Base-by-base conservation (phyloP, 2,329 filamentous ascomycete species). In the Monosporascus sp. region DNA sequence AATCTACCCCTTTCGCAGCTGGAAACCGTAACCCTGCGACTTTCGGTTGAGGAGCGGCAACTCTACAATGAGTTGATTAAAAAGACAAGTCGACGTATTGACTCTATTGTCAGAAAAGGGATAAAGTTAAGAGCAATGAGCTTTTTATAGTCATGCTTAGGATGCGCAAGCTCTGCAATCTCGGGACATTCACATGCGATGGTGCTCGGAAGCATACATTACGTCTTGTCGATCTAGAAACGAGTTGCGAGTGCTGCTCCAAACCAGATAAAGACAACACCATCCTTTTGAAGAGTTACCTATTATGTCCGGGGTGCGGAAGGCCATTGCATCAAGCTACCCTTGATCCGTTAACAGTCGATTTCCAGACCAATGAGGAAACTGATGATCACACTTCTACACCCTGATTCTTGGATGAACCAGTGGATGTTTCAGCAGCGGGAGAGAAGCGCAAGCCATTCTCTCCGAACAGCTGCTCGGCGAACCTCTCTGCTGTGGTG, bases 81-180 rank as follows among this genome's bases (percentile, higher is more conserved):
- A 6, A 25, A 50, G 5, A 48, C 22, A 34, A 51, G 24, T 11
- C 25, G n/a, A 6, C 17, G 51, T 41, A 36, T 54, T 11, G 46
- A 51, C 27, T 22, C 20, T 39, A 22, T 54, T 15, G 48, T 50
- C 14, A 51, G 48, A 17, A 47, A 36, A 6, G 44, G 49, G 38
- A 48, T 34, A 38, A 18, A 6, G 25, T 42, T 6, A 54, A 51
- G 17, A 48, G 45, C 34, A 51, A 22, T 17, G 34, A 18, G 15
- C 52, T 49, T 31, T 54, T 54, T 25, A 37, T 31, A 2, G 49
- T 49, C 17, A 54, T 48, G 34, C 20, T 54, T 9, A 54, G 18
- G 7, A 37, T 54, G 39, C 53, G 53, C 22, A 49, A 39, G 47
- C 34, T 54, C 11, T 54, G 53, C 47, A 51, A 54, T 17, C 41